Evolutionary conservation across 2,329 filamentous ascomycete genomes (phyloP).

Genomic region (Pseudocercospora fijiensis): DNA sequence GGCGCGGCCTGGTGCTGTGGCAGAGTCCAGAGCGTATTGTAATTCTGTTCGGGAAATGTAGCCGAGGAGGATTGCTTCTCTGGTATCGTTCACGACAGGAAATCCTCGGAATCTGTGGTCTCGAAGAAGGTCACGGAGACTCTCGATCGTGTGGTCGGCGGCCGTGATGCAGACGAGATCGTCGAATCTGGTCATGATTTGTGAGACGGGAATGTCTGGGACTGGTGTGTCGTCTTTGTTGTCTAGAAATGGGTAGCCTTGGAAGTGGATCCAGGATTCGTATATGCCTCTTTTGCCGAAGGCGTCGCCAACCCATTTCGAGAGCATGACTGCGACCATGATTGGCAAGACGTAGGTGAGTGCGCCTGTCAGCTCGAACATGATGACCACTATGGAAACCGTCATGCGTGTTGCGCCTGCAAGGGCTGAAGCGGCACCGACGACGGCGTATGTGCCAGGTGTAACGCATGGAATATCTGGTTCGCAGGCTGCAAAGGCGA

Average conservation of each 20-base stretch:
- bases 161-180: constrained; percentile 86
- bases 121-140: constrained; percentile 67
- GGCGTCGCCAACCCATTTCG: constrained; percentile 97
- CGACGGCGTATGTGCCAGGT: constrained; percentile 92
- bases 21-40: constrained; percentile 71
- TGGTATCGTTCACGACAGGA: constrained; percentile 77
- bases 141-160: constrained; percentile 75
- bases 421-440: constrained; percentile 91
- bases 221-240: constrained; percentile 75
- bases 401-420: constrained; percentile 94
- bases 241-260: constrained; percentile 92
- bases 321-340: constrained; percentile 98
- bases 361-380: constrained; percentile 97
- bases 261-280: constrained; percentile 95
- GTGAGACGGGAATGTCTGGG: constrained; percentile 79
- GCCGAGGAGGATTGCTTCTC: constrained; percentile 76
- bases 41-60: constrained; percentile 94
- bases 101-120: constrained; percentile 83
- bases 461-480: constrained; percentile 86
- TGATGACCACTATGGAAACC: constrained; percentile 97
- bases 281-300: constrained; percentile 93
- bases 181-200: constrained; percentile 90
- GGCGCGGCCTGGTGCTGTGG: constrained; percentile 54
- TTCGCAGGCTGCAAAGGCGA: constrained; percentile 75
- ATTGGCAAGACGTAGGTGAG: constrained; percentile 96